Evolutionary conservation across 306 rosid species (phyloP).

Genomic region (Prinsepia uniflora): DNA sequence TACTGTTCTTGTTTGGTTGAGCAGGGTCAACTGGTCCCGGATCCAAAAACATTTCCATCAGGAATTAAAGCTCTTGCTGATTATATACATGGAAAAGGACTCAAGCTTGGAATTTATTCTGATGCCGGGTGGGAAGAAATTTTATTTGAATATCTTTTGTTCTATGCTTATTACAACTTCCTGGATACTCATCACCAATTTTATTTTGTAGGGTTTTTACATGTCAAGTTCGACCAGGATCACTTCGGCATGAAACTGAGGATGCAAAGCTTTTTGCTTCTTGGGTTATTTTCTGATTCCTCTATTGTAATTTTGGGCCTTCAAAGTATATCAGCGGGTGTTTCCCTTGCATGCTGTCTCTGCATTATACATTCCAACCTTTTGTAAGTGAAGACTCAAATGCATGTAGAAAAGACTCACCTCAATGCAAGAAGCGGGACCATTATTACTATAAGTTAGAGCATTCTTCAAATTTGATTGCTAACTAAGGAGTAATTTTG

Average conservation of each 20-base stretch:
- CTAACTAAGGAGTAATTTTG: not conserved
- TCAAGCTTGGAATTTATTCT: constrained; percentile 91
- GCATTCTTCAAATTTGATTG: not conserved
- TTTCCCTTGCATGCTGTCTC: constrained; percentile 3
- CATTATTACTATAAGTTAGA: not conserved
- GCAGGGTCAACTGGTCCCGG: constrained; percentile 73
- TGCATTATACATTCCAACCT: not conserved
- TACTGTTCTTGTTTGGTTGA: constrained; percentile 35
- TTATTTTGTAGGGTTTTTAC: constrained; percentile 58
- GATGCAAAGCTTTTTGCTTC: constrained; percentile 85
- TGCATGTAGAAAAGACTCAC: not conserved
- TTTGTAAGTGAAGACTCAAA: constrained; percentile 11
- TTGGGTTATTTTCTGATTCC: constrained; percentile 66
- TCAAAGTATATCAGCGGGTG: constrained; percentile 2
- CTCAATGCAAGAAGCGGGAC: not conserved
- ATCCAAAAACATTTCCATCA: constrained; percentile 67
- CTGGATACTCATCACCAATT: constrained; percentile 23
- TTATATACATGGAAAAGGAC: constrained; percentile 79
- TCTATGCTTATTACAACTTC: constrained; percentile 18
- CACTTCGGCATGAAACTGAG: constrained; percentile 67
- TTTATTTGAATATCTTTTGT: constrained; percentile 14
- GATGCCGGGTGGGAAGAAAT: constrained; percentile 81
- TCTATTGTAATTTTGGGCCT: constrained; percentile 7
- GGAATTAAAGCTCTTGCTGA: constrained; percentile 93
- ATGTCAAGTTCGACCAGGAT: constrained; percentile 96